These are phyloP conservation scores for Tephrocybe sp. DNA, from an alignment of 768 basidiomycete species.

Conservation along the genomic window DNA sequence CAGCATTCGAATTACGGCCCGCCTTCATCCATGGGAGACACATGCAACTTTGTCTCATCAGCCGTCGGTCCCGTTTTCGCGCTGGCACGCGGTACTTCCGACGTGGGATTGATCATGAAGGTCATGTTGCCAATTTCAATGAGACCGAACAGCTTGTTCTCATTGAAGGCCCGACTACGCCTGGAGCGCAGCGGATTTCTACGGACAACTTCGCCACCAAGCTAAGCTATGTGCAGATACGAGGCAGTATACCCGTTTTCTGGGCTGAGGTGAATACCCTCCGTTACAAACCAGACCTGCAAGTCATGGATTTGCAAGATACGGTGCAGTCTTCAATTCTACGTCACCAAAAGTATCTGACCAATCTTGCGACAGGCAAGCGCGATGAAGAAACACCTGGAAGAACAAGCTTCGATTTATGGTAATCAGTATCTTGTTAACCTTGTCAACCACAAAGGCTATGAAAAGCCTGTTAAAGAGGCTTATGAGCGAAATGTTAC, in stretches of 20 bases:
- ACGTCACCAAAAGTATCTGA: not conserved
- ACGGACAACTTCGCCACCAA: conserved; percentile 51
- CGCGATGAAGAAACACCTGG: conserved; percentile 71
- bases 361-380: conserved; percentile 45
- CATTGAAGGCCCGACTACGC: conserved; percentile 54
- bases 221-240: conserved; percentile 88
- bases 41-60: conserved; percentile 84
- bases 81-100: conserved; percentile 98
- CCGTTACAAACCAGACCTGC: conserved; percentile 93
- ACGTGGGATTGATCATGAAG: conserved; percentile 85
- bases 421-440: conserved; percentile 82
- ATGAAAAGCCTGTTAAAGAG: conserved; percentile 93
- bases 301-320: conserved; percentile 89
- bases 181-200: conserved; percentile 33
- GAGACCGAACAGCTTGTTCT: conserved; percentile 95
- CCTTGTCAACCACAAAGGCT: conserved; percentile 89
- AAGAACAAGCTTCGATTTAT: conserved; percentile 69
- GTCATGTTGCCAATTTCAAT: conserved; percentile 95
- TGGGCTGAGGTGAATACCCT: conserved; percentile 97
- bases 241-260: conserved; percentile 91
- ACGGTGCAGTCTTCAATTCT: conserved; percentile 51
- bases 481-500: conserved; percentile 81
- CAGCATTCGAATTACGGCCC: conserved; percentile 86
- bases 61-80: conserved; percentile 89
- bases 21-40: conserved; percentile 73